Evolutionary conservation across 331 rosid species (phyloP).

Genomic region (Saraca asoca): DNA sequence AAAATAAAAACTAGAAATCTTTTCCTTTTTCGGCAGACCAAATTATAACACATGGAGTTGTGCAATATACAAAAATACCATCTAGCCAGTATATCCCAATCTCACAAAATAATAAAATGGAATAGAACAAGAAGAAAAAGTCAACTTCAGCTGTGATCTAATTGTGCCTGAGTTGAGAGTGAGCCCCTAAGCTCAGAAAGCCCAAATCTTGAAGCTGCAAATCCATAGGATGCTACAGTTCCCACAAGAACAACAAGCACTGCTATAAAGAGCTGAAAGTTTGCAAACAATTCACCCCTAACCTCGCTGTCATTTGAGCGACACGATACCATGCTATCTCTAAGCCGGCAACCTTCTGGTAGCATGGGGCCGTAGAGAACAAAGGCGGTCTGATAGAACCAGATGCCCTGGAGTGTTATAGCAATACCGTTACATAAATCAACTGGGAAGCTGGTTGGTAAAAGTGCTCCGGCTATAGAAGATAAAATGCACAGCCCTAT

Average conservation of each 20-base stretch:
- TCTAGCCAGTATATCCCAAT: constrained; percentile 17
- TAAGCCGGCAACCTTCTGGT: constrained; percentile 76
- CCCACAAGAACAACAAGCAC: constrained; percentile 62
- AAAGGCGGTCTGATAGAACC: constrained; percentile 98
- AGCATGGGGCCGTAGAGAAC: constrained; percentile 92
- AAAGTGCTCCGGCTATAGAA: constrained; percentile 61
- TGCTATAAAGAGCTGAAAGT: constrained; percentile 73
- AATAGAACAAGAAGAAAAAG: constrained; percentile 1
- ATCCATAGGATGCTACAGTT: constrained; percentile 55
- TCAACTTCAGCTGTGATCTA: constrained; percentile 45
- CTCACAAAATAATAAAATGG: neutral
- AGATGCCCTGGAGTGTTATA: constrained; percentile 81
- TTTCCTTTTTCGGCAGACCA: constrained; percentile 8
- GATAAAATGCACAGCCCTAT: constrained; percentile 76
- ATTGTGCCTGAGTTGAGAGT: constrained; percentile 40
- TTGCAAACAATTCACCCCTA: constrained; percentile 86
- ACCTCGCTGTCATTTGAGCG: constrained; percentile 65
- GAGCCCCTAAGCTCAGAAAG: constrained; percentile 40
- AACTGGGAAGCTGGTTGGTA: constrained; percentile 78
- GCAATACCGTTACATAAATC: constrained; percentile 75
- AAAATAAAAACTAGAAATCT: neutral
- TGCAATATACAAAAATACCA: constrained; percentile 28
- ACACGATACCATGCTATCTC: constrained; percentile 52
- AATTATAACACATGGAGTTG: neutral
- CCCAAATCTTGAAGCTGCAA: constrained; percentile 65